Evolutionary conservation across 2,329 filamentous ascomycete species (phyloP).

Genomic region (Colletotrichum lupini): DNA sequence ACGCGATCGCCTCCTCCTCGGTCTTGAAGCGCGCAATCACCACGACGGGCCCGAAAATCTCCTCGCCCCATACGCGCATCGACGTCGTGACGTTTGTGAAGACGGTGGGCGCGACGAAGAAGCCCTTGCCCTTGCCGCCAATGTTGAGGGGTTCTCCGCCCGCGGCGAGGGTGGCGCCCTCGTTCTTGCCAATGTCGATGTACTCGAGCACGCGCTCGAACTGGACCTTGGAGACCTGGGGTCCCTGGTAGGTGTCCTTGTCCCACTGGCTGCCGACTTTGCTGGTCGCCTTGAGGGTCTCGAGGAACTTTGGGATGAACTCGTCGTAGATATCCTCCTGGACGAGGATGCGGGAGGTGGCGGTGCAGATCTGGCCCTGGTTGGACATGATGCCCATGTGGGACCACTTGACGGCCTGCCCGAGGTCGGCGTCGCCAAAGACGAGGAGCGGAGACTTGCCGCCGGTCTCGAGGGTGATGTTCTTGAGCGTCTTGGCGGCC

Average conservation of each 20-base stretch:
- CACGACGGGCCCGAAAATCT: slow-evolving; percentile 59
- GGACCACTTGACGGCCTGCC: slow-evolving; percentile 73
- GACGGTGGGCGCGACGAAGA: slow-evolving; percentile 58
- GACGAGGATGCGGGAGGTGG: slow-evolving; percentile 74
- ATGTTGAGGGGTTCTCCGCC: slow-evolving; percentile 62
- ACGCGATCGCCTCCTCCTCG: slow-evolving; percentile 53
- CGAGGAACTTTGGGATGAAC: slow-evolving; percentile 72
- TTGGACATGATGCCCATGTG: slow-evolving; percentile 67
- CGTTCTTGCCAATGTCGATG: slow-evolving; percentile 75
- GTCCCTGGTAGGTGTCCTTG: slow-evolving; percentile 77
- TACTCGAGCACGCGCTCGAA: slow-evolving; percentile 78
- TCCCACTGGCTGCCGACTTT: slow-evolving; percentile 78
- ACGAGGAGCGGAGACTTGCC: slow-evolving; percentile 74
- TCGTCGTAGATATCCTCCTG: slow-evolving; percentile 70
- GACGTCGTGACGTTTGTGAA: slow-evolving; percentile 53
- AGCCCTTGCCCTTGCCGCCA: slow-evolving; percentile 51
- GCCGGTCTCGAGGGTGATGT: slow-evolving; percentile 74
- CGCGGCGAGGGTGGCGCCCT: slow-evolving; percentile 73
- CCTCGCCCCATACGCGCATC: slow-evolving; percentile 58
- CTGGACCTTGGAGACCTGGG: slow-evolving; percentile 77
- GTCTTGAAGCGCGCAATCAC: slow-evolving; percentile 54
- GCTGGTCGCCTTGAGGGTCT: slow-evolving; percentile 64
- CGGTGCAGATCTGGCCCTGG: slow-evolving; percentile 73
- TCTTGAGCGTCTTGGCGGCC: slow-evolving; percentile 73
- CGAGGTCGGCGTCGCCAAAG: slow-evolving; percentile 73